Conservation (phyloP, 2,329 filamentous ascomycete genomes). For the Dothidotthia symphoricarpi region DNA sequence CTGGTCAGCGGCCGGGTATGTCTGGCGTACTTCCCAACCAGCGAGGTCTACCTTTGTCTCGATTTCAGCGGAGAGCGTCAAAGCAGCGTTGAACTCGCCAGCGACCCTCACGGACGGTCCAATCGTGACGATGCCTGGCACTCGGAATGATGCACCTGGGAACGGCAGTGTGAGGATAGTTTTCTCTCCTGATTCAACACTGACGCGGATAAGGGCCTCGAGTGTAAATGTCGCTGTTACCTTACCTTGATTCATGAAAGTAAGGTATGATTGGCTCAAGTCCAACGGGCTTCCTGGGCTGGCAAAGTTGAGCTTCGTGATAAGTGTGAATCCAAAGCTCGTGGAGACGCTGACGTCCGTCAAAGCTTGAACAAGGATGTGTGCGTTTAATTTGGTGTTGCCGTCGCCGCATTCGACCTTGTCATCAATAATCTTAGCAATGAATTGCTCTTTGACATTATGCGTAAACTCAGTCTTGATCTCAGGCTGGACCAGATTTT, state of each 20-base stretch:
- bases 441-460: conserved; percentile 6
- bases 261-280: conserved; percentile 6
- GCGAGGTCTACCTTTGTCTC: conserved; percentile 6
- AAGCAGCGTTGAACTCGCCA: conserved; percentile 2
- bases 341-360: conserved; percentile 5
- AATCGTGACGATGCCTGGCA: conserved; percentile 11
- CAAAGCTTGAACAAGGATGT: conserved; percentile 4
- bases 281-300: conserved; percentile 3
- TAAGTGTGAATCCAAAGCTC: conserved; percentile 8
- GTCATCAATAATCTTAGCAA: conserved; percentile 10
- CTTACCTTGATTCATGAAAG: conserved; percentile 5
- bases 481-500: conserved; percentile 5
- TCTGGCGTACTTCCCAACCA: conserved; percentile 6
- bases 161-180: conserved; percentile 5
- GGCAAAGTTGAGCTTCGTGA: conserved; percentile 4
- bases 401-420: conserved; percentile 1
- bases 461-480: conserved; percentile 9
- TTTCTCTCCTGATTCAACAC: conserved; percentile 2
- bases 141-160: conserved; percentile 6
- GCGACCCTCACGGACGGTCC: conserved; percentile 5
- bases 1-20: not conserved
- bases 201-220: conserved; percentile 4
- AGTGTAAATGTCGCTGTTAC: conserved; percentile 7
- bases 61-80: conserved; percentile 1
- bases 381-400: conserved; percentile 2